phyloP scores from a whole-genome alignment of 2,329 filamentous ascomycete species.

The Fusarium continuum region DNA sequence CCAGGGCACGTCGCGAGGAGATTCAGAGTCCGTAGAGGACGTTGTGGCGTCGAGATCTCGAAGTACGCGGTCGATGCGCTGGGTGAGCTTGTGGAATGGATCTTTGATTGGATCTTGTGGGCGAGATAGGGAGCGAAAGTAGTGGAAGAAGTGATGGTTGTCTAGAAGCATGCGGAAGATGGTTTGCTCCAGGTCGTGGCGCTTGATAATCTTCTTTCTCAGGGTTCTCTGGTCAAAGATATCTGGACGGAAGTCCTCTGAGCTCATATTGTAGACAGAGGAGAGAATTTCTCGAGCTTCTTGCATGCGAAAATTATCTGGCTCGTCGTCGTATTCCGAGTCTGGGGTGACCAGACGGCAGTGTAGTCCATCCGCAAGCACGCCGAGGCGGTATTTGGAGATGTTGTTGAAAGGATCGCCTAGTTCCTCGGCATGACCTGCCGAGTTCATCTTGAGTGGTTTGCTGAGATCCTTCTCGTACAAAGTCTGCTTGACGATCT shows the following conservation, averaged over 20 bases:
- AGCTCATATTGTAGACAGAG: slow-evolving; percentile 51
- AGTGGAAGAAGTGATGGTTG: slow-evolving; percentile 64
- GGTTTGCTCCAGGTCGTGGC: slow-evolving; percentile 59
- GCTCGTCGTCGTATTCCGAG: slow-evolving; percentile 43
- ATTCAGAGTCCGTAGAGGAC: slow-evolving; percentile 38
- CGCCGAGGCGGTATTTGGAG: slow-evolving; percentile 59
- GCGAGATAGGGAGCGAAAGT: slow-evolving; percentile 58
- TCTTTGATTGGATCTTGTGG: slow-evolving; percentile 57
- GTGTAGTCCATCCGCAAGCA: slow-evolving; percentile 62
- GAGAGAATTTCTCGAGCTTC: slow-evolving; percentile 63
- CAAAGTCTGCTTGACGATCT: slow-evolving; percentile 58
- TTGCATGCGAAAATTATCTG: slow-evolving; percentile 53
- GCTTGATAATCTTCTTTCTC: slow-evolving; percentile 51
- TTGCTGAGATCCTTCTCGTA: slow-evolving; percentile 50
- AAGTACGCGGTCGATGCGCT: slow-evolving; percentile 59
- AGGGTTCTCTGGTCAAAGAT: slow-evolving; percentile 50
- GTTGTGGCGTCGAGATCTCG: slow-evolving; percentile 50
- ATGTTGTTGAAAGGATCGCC: slow-evolving; percentile 60
- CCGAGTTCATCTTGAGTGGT: slow-evolving; percentile 54
- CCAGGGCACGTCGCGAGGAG: slow-evolving; percentile 56
- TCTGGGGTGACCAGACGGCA: slow-evolving; percentile 54
- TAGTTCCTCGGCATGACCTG: slow-evolving; percentile 57
- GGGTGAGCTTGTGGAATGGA: slow-evolving; percentile 58
- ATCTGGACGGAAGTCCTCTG: slow-evolving; percentile 58
- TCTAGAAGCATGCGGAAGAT: slow-evolving; percentile 63